Conservation (phyloP, 306 rosid genomes). For the Malus fusca region DNA sequence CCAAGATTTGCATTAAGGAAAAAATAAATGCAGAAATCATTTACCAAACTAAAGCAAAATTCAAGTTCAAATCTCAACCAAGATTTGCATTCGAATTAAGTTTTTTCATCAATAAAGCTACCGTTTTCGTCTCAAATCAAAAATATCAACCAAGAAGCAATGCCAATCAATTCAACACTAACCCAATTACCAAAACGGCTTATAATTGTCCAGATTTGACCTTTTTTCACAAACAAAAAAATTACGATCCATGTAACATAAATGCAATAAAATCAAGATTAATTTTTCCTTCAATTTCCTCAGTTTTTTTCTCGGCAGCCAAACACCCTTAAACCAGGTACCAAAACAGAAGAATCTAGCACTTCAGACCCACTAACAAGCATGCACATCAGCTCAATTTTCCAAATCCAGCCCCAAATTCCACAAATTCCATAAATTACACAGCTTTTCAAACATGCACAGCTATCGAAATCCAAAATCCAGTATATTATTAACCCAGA, state of each 20-base stretch:
- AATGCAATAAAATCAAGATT: conserved; percentile 3
- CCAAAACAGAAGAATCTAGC: conserved; percentile 18
- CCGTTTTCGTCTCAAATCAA: too few relatives aligned
- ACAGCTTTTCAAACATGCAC: conserved; percentile 14
- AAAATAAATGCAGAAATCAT: conserved; percentile 11
- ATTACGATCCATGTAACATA: conserved; percentile 5
- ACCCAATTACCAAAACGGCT: background rate
- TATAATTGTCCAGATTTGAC: conserved; percentile 1
- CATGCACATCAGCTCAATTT: conserved; percentile 24
- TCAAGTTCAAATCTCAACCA: conserved; percentile 10
- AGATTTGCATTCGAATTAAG: too few relatives aligned
- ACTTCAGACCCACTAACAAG: conserved; percentile 4
- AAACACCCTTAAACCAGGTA: conserved; percentile 8
- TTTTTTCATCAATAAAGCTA: too few relatives aligned
- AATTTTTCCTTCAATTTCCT: background rate
- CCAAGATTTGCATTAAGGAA: background rate
- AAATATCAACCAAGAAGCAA: conserved; percentile 17
- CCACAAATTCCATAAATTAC: conserved; percentile 6
- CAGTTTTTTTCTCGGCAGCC: conserved; percentile 10
- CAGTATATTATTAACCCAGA: conserved; percentile 1
- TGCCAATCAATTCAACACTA: conserved; percentile 5
- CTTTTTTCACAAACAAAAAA: background rate
- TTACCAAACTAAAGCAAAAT: background rate
- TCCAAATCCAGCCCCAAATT: conserved; percentile 20
- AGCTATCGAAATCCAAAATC: conserved; percentile 18